Percentiles rank a stretch among this genome's conserved stretches.
Evolutionary conservation across 768 basidiomycete genomes (phyloP).

Genomic region (Panellus pusillus): DNA sequence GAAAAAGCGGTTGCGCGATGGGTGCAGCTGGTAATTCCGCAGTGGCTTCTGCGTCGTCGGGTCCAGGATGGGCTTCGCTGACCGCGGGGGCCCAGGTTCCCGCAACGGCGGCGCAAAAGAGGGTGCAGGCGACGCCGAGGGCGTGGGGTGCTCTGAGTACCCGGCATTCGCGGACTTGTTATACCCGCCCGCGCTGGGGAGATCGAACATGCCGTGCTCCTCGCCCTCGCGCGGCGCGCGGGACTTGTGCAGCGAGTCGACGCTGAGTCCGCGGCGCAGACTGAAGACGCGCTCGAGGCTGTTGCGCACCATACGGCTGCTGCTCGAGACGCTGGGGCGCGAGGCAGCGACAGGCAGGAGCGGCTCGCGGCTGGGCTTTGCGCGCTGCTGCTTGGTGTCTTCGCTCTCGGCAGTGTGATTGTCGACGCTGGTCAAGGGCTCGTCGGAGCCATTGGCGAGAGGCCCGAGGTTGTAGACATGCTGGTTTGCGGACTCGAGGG

Average conservation of each 20-base stretch:
- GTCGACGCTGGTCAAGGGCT: conserved; percentile 28
- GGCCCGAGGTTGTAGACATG: conserved; percentile 42
- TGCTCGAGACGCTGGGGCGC: conserved; percentile 27
- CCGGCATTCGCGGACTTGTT: conserved; percentile 9
- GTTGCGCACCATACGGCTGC: conserved; percentile 46
- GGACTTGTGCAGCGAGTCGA: conserved; percentile 47
- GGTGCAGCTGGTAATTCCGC: conserved; percentile 63
- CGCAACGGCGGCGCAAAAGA: conserved; percentile 30
- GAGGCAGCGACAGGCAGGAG: conserved; percentile 54
- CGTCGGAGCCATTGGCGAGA: conserved; percentile 47
- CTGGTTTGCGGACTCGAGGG: conserved; percentile 40
- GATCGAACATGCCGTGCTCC: conserved; percentile 29
- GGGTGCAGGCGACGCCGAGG: conserved; percentile 35
- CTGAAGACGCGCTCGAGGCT: conserved; percentile 63
- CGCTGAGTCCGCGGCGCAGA: conserved; percentile 50
- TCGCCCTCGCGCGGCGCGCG: conserved; percentile 28
- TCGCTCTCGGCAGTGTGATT: conserved; percentile 26
- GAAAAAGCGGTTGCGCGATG: conserved; percentile 77
- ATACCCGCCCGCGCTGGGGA: conserved; percentile 15
- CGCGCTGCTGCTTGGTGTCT: conserved; percentile 32
- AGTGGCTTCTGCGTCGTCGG: conserved; percentile 40
- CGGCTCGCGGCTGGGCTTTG: conserved; percentile 74
- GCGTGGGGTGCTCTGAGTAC: conserved; percentile 23
- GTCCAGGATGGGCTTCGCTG: conserved; percentile 37
- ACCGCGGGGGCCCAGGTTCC: conserved; percentile 29